A percentile compares a stretch with the other conserved stretches of the same genome.
Conservation (phyloP, 2,329 filamentous ascomycete genomes). For the Neocucurbitaria cava region DNA sequence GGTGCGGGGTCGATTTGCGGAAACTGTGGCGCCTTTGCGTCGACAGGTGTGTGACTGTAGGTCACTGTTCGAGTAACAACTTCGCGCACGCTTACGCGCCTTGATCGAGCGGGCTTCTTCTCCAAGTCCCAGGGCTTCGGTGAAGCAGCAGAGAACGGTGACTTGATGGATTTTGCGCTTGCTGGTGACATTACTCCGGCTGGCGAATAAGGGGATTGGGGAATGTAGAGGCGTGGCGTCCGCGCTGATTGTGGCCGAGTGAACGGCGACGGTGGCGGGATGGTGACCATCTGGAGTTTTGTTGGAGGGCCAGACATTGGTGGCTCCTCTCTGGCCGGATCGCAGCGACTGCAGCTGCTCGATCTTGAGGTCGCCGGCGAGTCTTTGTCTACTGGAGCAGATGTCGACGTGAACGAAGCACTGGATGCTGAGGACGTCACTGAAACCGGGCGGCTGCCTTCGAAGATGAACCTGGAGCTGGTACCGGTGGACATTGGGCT, state of each 20-base stretch:
- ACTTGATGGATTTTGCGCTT: slow-evolving; percentile 62
- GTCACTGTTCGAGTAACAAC: slow-evolving; percentile 95
- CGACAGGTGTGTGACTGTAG: slow-evolving; percentile 68
- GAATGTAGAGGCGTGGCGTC: slow-evolving; percentile 73
- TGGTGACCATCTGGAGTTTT: slow-evolving; percentile 61
- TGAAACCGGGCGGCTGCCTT: slow-evolving; percentile 50
- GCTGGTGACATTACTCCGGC: slow-evolving; percentile 69
- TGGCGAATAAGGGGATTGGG: slow-evolving; percentile 75
- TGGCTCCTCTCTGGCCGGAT: slow-evolving; percentile 42
- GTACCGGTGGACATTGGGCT: slow-evolving; percentile 69
- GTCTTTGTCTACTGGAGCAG: slow-evolving; percentile 40
- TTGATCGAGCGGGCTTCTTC: slow-evolving; percentile 66
- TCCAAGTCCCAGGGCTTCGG: slow-evolving; percentile 81
- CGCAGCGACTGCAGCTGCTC: slow-evolving; percentile 49
- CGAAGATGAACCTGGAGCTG: slow-evolving; percentile 59
- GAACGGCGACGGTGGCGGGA: slow-evolving; percentile 67
- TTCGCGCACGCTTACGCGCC: slow-evolving; percentile 76
- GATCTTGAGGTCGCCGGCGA: slow-evolving; percentile 46
- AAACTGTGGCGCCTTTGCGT: slow-evolving; percentile 50
- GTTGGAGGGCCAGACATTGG: slow-evolving; percentile 54
- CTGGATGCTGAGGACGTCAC: slow-evolving; percentile 48
- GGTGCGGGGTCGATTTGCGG: slow-evolving; percentile 84
- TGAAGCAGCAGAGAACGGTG: slow-evolving; percentile 78
- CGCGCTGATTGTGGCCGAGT: slow-evolving; percentile 68
- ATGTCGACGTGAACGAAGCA: slow-evolving; percentile 46